Conservation (phyloP, 2,329 filamentous ascomycete genomes). For the Fusarium sp. region DNA sequence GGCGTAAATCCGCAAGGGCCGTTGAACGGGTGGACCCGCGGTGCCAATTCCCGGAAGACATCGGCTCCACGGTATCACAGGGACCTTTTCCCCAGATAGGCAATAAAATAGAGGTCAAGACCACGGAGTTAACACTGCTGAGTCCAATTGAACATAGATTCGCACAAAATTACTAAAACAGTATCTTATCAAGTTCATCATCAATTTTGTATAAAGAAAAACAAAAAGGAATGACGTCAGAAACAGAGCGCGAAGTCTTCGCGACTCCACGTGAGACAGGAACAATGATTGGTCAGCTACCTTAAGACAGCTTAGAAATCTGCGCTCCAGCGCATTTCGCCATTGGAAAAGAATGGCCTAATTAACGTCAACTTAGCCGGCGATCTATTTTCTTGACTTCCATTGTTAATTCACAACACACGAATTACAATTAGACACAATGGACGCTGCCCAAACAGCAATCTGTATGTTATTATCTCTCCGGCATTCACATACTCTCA, state of each 20-base stretch:
- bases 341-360: conserved; percentile 36
- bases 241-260: conserved; percentile 29
- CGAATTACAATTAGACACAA: conserved; percentile 35
- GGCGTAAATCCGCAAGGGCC: conserved; percentile 20
- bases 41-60: conserved; percentile 11
- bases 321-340: conserved; percentile 36
- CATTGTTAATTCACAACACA: conserved; percentile 35
- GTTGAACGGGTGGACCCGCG: conserved; percentile 4
- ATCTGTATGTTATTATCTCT: conserved; percentile 37
- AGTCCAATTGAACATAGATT: not conserved
- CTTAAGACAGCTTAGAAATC: conserved; percentile 47
- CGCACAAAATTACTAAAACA: not conserved
- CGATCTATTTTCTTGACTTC: conserved; percentile 23
- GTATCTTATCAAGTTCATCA: not conserved
- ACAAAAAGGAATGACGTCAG: conserved; percentile 45
- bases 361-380: conserved; percentile 18
- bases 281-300: conserved; percentile 45
- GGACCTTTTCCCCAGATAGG: conserved; percentile 13
- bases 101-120: not conserved
- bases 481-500: not conserved
- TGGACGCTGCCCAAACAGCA: conserved; percentile 47
- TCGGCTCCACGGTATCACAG: conserved; percentile 14
- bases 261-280: conserved; percentile 45
- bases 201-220: not conserved
- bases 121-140: not conserved